These are phyloP conservation scores for Nigrospora osmanthi DNA, from an alignment of 2,329 filamentous ascomycete species.

Conservation along the genomic window DNA sequence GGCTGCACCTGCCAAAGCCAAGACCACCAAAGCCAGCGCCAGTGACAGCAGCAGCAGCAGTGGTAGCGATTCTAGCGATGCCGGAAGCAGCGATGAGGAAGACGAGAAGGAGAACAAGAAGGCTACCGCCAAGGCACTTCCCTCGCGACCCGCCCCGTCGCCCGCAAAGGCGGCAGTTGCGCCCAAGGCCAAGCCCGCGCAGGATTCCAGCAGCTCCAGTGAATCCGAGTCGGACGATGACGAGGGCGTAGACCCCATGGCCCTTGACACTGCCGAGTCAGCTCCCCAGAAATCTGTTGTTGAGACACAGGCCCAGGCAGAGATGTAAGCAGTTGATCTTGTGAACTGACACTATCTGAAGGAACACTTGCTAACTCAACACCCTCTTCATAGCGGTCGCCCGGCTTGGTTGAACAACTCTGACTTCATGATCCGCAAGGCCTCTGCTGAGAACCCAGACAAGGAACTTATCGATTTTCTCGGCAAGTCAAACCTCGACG, in stretches of 20 bases:
- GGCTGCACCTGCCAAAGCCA: background rate
- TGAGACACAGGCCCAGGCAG: constrained; percentile 12
- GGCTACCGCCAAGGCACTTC: background rate
- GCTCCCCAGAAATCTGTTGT: constrained; percentile 3
- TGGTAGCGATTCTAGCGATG: constrained; percentile 4
- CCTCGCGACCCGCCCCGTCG: constrained; percentile 1
- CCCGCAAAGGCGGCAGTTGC: constrained; percentile 2
- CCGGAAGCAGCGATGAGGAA: constrained; percentile 6
- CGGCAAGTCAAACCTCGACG: constrained; percentile 48
- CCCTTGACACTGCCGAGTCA: constrained; percentile 10
- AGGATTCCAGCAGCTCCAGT: constrained; percentile 2
- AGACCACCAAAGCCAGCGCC: constrained; percentile 2
- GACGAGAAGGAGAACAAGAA: constrained; percentile 26
- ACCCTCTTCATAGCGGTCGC: constrained; percentile 10
- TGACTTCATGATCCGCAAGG: constrained; percentile 46
- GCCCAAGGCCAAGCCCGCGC: constrained; percentile 2
- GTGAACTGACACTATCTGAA: too few relatives aligned
- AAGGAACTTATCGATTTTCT: constrained; percentile 47
- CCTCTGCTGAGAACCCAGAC: constrained; percentile 28
- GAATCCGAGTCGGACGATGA: background rate
- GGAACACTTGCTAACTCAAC: background rate
- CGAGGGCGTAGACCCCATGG: constrained; percentile 3
- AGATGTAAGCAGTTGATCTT: constrained; percentile 4
- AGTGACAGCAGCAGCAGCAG: background rate
- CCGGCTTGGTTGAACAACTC: constrained; percentile 38